Base-by-base conservation (phyloP, 164 flowering plant genomes). In the Sextonia rubra region DNA sequence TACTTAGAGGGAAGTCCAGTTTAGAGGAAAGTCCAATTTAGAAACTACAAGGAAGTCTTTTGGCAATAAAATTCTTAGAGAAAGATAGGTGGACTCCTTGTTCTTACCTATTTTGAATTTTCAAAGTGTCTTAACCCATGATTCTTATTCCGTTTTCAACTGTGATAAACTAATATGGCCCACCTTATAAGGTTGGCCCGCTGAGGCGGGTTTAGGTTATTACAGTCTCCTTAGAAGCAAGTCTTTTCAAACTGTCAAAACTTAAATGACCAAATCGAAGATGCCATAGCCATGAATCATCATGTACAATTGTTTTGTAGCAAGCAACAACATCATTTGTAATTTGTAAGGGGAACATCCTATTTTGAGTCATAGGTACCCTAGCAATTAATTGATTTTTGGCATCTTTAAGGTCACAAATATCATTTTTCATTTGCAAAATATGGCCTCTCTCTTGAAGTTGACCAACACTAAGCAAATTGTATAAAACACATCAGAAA, bases 241-340 rank as follows among this genome's bases (percentile, higher is more conserved):
- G 55, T 2, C 15, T 48, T 15, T 48, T 68, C 25, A 76, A 72
- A 1, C 66, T 47, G 25, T 37, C 62, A 62, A 76, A 76, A 22
- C 49, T 67, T 6, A 76, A n/a, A 12, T 71, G 67, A 32, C 56
- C 68, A 60, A 12, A 71, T 11, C 62, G 49, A 32, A 76, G 1
- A 22, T 66, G 74, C 63, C 78, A 71, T 3, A 62, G 4, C 71
- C 78, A 71, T 25, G 71, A 71, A 2, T 24, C 0, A 24, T 76
- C 67, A 44, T 67, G 47, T 2, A 12, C 55, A 27, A 69, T 66
- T 15, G 29, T 17, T 23, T 47, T 60, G 20, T 64, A 29, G 26
- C 64, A 76, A 55, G 44, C 15, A 3, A 15, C 52, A 5, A 18
- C 22, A 12, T 73, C 62, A 62, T 69, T 64, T n/a, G 49, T 20